These are phyloP conservation scores for Eimeria acervulina DNA, from an alignment of 169 alveolate species.

Conservation along the genomic window DNA sequence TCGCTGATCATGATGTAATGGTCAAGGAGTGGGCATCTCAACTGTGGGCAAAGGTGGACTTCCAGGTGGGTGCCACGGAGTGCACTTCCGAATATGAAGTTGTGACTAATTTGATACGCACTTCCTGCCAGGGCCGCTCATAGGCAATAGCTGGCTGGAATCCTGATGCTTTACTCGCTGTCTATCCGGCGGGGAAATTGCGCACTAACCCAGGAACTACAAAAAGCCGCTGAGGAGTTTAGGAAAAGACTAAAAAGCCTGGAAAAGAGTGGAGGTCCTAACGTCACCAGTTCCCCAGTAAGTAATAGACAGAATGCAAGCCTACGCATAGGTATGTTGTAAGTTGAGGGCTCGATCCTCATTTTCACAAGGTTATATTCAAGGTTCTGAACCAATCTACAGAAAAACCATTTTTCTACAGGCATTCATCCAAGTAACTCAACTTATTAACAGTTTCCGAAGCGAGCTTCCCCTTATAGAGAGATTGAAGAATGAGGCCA, in stretches of 20 bases:
- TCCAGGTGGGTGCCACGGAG: slow-evolving; percentile 77
- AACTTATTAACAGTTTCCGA: slow-evolving; percentile 90
- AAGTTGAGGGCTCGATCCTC: not conserved
- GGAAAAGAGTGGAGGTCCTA: slow-evolving; percentile 83
- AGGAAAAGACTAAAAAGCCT: slow-evolving; percentile 92
- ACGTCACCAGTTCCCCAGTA: slow-evolving; percentile 66
- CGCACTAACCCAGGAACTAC: slow-evolving; percentile 84
- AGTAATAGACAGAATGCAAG: not conserved
- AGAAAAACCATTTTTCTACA: not conserved
- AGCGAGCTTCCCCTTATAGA: slow-evolving; percentile 94
- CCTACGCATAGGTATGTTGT: not conserved
- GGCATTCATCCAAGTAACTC: slow-evolving; percentile 91
- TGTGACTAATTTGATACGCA: not conserved
- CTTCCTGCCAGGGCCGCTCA: not conserved
- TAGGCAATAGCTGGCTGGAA: not conserved
- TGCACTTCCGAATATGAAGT: not conserved
- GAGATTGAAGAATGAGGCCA: slow-evolving; percentile 93
- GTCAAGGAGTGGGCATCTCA: slow-evolving; percentile 92
- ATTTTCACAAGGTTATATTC: not conserved
- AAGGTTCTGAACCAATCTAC: not conserved
- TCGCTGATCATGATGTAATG: slow-evolving; percentile 89
- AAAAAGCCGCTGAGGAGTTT: slow-evolving; percentile 93
- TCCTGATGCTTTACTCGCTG: not conserved
- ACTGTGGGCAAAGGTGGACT: slow-evolving; percentile 95
- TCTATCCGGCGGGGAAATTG: not conserved